Evolutionary conservation across 169 alveolate species (phyloP).

Genomic region (Babesia ovis): DNA sequence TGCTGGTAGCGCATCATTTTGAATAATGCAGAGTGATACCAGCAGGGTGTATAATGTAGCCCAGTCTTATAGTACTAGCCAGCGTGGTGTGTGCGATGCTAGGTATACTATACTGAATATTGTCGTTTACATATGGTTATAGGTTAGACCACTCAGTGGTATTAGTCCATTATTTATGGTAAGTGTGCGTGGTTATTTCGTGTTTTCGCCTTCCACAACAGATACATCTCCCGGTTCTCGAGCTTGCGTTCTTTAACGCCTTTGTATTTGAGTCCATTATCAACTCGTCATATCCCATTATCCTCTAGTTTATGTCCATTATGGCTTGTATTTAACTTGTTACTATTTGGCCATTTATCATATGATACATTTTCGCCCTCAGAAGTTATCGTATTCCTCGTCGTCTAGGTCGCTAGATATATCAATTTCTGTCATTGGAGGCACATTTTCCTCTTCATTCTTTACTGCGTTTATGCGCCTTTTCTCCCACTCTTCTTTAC

Average conservation of each 20-base stretch:
- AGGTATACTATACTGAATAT: neutral
- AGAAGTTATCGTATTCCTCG: conserved; percentile 55
- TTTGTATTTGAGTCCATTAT: too few relatives aligned
- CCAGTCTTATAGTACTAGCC: neutral
- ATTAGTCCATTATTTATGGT: neutral
- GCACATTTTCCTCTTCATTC: neutral
- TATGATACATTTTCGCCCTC: neutral
- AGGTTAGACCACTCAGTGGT: conserved; percentile 1
- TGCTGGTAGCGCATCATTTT: conserved; percentile 33
- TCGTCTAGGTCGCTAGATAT: conserved; percentile 49
- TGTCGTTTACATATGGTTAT: neutral
- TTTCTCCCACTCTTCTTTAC: conserved; percentile 76
- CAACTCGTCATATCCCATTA: too few relatives aligned
- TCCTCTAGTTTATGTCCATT: too few relatives aligned
- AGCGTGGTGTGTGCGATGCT: neutral
- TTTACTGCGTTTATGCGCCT: neutral
- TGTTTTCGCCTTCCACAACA: neutral
- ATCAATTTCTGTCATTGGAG: conserved; percentile 14
- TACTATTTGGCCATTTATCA: too few relatives aligned
- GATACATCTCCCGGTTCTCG: neutral
- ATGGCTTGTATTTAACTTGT: too few relatives aligned
- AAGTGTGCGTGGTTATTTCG: neutral
- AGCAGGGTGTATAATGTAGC: neutral
- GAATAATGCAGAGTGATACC: neutral
- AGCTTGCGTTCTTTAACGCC: neutral